Percentiles rank a stretch among this genome's conserved stretches.
Evolutionary conservation across 148 eudicot species (phyloP).

Genomic region (Limonium bicolor): DNA sequence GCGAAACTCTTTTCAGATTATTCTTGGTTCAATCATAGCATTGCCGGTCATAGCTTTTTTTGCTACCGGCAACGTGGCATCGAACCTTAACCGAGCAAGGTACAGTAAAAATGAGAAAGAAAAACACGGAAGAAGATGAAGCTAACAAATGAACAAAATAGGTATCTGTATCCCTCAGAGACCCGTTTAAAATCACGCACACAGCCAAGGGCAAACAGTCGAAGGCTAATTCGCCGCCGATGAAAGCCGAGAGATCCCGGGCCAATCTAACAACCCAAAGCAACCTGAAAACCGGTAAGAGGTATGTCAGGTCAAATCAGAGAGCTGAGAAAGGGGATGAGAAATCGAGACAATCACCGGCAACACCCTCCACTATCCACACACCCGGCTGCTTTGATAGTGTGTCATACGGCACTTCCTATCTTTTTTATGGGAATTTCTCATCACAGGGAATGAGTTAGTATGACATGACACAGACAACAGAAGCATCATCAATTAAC

Average conservation of each 20-base stretch:
- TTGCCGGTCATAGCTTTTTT: constrained; percentile 39
- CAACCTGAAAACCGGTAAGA: constrained; percentile 5
- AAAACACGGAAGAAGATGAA: background rate
- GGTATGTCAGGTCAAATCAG: constrained; percentile 1
- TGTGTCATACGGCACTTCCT: constrained; percentile 97
- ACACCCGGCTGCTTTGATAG: constrained; percentile 12
- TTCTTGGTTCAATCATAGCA: constrained; percentile 61
- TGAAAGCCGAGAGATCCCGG: constrained; percentile 25
- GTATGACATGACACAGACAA: too few species aligned
- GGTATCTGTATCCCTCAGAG: too few species aligned
- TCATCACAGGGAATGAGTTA: too few species aligned
- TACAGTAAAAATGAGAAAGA: background rate
- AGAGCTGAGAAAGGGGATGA: constrained; percentile 20
- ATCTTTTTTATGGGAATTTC: too few species aligned
- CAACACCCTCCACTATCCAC: constrained; percentile 2
- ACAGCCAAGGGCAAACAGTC: too few species aligned
- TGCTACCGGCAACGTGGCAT: constrained; percentile 78
- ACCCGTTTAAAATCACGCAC: too few species aligned
- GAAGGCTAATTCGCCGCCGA: too few species aligned
- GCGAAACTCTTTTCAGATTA: constrained; percentile 34
- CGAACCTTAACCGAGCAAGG: constrained; percentile 17
- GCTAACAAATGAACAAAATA: too few species aligned
- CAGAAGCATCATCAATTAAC: too few species aligned
- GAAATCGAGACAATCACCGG: constrained; percentile 9
- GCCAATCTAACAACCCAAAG: constrained; percentile 13